phyloP scores from a whole-genome alignment of 129 eudicot species.

The Escallonia rubra region DNA sequence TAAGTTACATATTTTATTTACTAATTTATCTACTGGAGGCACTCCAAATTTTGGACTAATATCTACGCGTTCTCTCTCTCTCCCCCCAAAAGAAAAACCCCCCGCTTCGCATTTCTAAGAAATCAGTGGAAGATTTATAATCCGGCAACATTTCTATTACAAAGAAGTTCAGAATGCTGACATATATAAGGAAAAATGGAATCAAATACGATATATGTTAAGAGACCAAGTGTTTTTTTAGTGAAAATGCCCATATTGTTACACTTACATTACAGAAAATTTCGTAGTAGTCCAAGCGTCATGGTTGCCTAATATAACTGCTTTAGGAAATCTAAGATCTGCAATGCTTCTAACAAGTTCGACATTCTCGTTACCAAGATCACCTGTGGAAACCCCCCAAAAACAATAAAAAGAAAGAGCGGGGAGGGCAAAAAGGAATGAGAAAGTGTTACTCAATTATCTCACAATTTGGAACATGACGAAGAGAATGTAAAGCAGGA shows the following conservation, averaged over 20 bases:
- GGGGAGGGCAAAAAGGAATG: conserved; percentile 8
- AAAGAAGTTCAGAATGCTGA: too few species aligned
- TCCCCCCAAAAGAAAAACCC: too few species aligned
- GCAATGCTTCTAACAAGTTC: conserved; percentile 81
- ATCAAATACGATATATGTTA: too few species aligned
- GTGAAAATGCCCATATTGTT: background rate
- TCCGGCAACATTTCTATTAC: too few species aligned
- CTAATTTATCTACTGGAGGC: too few species aligned
- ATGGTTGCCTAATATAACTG: conserved; percentile 83
- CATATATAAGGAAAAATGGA: too few species aligned
- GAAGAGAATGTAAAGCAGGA: conserved; percentile 15
- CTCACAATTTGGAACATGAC: background rate
- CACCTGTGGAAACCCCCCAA: conserved; percentile 48
- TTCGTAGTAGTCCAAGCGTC: conserved; percentile 75
- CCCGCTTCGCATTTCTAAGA: too few species aligned
- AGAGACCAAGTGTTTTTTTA: too few species aligned
- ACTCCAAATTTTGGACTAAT: too few species aligned
- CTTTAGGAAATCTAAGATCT: conserved; percentile 59
- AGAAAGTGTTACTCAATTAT: conserved; percentile 11
- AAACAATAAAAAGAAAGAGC: conserved; percentile 6
- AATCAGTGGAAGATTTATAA: too few species aligned
- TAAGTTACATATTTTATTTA: too few species aligned
- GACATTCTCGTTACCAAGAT: conserved; percentile 85
- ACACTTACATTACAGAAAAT: conserved; percentile 57
- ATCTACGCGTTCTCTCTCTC: too few species aligned